Base-by-base conservation (phyloP, 768 basidiomycete genomes). In the Trametes cinnabarina region DNA sequence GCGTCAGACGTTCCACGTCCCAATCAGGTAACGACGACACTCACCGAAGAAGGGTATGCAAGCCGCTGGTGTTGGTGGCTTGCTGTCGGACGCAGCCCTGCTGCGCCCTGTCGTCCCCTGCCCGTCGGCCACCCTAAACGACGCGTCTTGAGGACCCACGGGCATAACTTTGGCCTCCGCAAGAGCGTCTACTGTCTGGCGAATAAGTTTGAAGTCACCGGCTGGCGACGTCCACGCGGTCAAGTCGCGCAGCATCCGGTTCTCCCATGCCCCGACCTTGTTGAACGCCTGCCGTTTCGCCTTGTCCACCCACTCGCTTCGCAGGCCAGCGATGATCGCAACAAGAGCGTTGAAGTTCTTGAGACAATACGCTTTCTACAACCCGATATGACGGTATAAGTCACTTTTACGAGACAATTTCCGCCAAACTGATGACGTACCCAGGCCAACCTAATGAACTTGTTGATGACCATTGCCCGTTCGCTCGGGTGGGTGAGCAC, bases 381-480 rank as follows among this genome's bases (percentile, higher is more conserved):
- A 7, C 34, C 8, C 34, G 59, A 7, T 40, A 34, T 7, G 26
- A 17, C 34, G 9, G 19, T 26, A 26, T 7, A 63, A 25, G 44
- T 22, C 42, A 35, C 10, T 6, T 50, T 44, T 58, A 10, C 35
- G 17, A 14, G 51, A 37, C 51, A 44, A 32, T 4, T 40, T n/a
- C n/a, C n/a, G n/a, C n/a, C n/a, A n/a, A n/a, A n/a, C n/a, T n/a
- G n/a, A n/a, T n/a, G 23, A 75, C 87, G 69, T 63, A 93, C 92
- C 79, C 85, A 92, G 37, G 94, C 94, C 55, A 96, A 76, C 40
- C 91, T 85, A 60, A 95, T 85, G 69, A 96, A 88, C 73, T 93
- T 94, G 57, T 75, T 76, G 47, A 91, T 82, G 19, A 97, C 73
- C 46, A 78, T 60, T 34, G 78, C 79, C 19, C 94, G 80, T 51